Evolutionary conservation across 495 filamentous ascomycete genomes (phyloP).

Genomic region (Daldinia decipiens): DNA sequence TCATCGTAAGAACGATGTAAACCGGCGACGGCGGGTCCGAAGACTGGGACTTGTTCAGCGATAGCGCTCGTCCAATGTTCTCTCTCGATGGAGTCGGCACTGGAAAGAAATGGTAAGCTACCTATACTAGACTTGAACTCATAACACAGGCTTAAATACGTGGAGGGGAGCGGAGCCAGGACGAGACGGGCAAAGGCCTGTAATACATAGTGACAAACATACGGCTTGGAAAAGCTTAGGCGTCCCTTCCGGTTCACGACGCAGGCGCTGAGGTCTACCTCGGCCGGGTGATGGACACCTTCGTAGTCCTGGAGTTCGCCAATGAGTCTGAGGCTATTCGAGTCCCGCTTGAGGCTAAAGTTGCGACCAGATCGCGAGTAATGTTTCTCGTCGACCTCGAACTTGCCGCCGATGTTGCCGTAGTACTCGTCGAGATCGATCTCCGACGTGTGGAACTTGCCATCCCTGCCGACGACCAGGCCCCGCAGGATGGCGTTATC

Average conservation of each 20-base stretch:
- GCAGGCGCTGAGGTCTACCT: constrained; percentile 27
- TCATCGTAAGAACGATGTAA: constrained; percentile 7
- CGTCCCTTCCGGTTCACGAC: constrained; percentile 31
- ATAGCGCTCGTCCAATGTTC: constrained; percentile 25
- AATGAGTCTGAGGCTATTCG: constrained; percentile 20
- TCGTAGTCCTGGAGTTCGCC: constrained; percentile 31
- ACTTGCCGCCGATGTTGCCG: constrained; percentile 39
- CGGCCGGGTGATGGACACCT: constrained; percentile 25
- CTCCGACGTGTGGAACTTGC: constrained; percentile 30
- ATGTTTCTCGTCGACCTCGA: constrained; percentile 26
- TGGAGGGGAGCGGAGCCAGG: not conserved
- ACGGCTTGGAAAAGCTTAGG: constrained; percentile 26
- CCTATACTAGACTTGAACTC: constrained; percentile 8
- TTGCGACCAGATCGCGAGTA: constrained; percentile 30
- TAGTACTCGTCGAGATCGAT: constrained; percentile 35
- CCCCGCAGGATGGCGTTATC: constrained; percentile 18
- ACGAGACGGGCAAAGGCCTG: not conserved
- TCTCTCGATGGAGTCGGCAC: constrained; percentile 13
- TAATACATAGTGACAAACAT: constrained; percentile 10
- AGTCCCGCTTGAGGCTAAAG: constrained; percentile 26
- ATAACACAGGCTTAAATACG: constrained; percentile 11
- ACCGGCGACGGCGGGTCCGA: constrained; percentile 28
- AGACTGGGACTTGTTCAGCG: constrained; percentile 26
- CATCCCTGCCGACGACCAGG: constrained; percentile 32
- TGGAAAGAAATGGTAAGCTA: constrained; percentile 22